Base-by-base conservation (phyloP, 805 yeast genomes). In the Candida yuanshanica region DNA sequence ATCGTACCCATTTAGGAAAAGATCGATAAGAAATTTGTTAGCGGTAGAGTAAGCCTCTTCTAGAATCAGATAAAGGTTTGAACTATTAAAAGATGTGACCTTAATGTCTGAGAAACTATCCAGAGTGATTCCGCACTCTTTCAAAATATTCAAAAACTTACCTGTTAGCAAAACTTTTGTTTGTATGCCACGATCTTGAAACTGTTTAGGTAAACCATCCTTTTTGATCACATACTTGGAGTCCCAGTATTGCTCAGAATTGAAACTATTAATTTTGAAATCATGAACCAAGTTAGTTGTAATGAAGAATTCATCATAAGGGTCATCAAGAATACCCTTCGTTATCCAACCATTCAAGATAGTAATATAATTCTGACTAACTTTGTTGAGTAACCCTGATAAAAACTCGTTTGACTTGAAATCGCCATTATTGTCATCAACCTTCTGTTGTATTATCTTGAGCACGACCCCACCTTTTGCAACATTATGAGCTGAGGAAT, bases 401-500 rank as follows among this genome's bases (percentile, higher is more conserved):
- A 87, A 63, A 48, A 86, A 79, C 5, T 68, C 66, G 29, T 65
- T 64, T 0, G 84, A 74, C 2, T 62, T 63, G 0, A 69, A 56
- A 54, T 89, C 93, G 3, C 97, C 97, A 39, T 75, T 72, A 50
- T 71, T 75, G 2, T 66, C 64, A 27, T 72, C 71, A 6, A 83
- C 65, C 49, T 80, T 65, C 17, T 65, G 67, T 41, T 84, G 83
- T 2, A 93, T 66, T 1, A 83, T 66, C 39, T 74, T 67, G 29
- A 91, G 60, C 0, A 85, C 74, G 11, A 81, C 59, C 0, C 96
- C 96, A 25, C 99, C 98, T 62, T 83, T 85, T 17, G 82, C 83
- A 18, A 68, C 64, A 31, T 72, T 67, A 39, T 78, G 74, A 31
- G 66, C 67, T 9, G 72, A 58, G 4, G 74, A 67, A 52, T 81